phyloP scores from a whole-genome alignment of 1,284 basidiomycete genomes.

The Cutaneotrichosporon cyanovorans region DNA sequence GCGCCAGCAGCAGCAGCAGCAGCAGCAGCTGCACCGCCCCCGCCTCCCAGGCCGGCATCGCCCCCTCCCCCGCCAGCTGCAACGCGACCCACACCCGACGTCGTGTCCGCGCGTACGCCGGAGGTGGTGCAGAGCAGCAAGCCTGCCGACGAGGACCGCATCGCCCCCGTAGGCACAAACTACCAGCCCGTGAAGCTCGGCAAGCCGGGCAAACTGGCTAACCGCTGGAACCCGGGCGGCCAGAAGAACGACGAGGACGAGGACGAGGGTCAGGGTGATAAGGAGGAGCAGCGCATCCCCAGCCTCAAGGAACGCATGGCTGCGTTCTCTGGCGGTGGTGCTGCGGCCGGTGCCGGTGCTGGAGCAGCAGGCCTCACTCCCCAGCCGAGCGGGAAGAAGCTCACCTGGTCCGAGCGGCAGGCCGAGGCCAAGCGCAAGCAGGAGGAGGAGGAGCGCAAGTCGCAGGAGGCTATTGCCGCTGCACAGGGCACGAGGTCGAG shows the following conservation, averaged over 20 bases:
- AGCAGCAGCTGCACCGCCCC: constrained; percentile 34
- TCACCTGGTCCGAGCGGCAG: constrained; percentile 86
- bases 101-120: constrained; percentile 24
- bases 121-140: constrained; percentile 50
- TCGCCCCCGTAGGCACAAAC: constrained; percentile 71
- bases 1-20: constrained; percentile 40
- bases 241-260: constrained; percentile 26
- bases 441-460: constrained; percentile 69
- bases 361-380: constrained; percentile 11
- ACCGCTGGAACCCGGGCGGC: constrained; percentile 58
- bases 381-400: constrained; percentile 53
- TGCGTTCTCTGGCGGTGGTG: constrained; percentile 31
- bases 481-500: constrained; percentile 15
- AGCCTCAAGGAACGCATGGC: constrained; percentile 40
- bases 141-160: constrained; percentile 66
- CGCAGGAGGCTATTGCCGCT: constrained; percentile 51
- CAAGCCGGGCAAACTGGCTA: constrained; percentile 69
- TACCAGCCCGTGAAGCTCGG: constrained; percentile 79
- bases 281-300: constrained; percentile 34
- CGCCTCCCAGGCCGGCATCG: constrained; percentile 16
- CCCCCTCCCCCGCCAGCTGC: constrained; percentile 18
- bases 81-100: constrained; percentile 15
- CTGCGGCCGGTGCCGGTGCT: constrained; percentile 3
- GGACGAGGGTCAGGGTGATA: constrained; percentile 25
- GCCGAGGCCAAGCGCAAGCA: constrained; percentile 74